phyloP scores from a whole-genome alignment of 2,329 filamentous ascomycete genomes.

The Chaetomium sp. region DNA sequence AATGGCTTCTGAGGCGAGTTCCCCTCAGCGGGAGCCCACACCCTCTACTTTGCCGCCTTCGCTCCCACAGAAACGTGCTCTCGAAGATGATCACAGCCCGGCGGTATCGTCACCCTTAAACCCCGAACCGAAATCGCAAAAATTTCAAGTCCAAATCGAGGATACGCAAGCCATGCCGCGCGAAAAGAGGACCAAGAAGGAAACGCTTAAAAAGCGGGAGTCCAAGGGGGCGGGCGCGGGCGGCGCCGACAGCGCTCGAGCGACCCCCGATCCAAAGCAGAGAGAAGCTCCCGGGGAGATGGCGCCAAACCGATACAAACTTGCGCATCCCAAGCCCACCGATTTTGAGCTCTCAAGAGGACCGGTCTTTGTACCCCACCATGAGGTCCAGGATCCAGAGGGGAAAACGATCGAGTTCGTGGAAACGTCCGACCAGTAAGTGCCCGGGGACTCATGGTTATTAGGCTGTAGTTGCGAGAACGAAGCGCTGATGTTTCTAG shows the following conservation, averaged over 20 bases:
- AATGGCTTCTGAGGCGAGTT: constrained; percentile 23
- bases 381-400: constrained; percentile 44
- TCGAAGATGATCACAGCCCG: constrained; percentile 65
- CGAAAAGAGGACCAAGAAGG: constrained; percentile 56
- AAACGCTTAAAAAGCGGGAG: constrained; percentile 62
- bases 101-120: constrained; percentile 70
- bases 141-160: constrained; percentile 29
- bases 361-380: constrained; percentile 50
- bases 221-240: constrained; percentile 39
- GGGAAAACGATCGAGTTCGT: constrained; percentile 51
- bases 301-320: constrained; percentile 54
- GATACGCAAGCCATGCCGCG: constrained; percentile 35
- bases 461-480: no score
- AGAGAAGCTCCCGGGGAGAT: constrained; percentile 39
- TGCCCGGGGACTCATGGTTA: constrained; percentile 7
- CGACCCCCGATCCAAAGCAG: constrained; percentile 51
- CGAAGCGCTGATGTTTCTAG: constrained; percentile 33
- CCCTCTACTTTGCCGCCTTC: constrained; percentile 34
- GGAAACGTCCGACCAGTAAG: constrained; percentile 60
- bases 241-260: constrained; percentile 43
- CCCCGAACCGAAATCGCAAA: constrained; percentile 44
- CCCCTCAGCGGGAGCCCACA: constrained; percentile 23
- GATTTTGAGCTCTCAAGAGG: constrained; percentile 56
- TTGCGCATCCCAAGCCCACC: constrained; percentile 54
- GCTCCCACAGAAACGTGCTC: constrained; percentile 57